Evolutionary conservation across 2,329 filamentous ascomycete genomes (phyloP).

Genomic region (Nothopassalora personata): DNA sequence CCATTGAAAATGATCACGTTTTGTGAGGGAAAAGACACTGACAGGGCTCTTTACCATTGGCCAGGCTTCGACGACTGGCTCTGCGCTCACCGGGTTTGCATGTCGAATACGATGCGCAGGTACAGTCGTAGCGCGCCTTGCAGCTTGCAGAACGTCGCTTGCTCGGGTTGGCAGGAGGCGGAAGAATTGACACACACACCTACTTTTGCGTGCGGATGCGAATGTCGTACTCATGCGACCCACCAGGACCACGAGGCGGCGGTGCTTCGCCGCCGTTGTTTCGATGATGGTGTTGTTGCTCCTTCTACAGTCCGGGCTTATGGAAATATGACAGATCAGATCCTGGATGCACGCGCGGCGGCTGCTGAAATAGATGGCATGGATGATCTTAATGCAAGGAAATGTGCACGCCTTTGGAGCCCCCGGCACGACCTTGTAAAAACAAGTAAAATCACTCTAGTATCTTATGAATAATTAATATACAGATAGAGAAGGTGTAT

Average conservation of each 20-base stretch:
- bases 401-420: no score
- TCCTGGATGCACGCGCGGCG: background rate
- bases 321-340: slow-evolving; percentile 1
- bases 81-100: slow-evolving; percentile 2
- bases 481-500: no score
- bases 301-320: background rate
- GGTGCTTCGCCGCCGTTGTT: background rate
- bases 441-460: no score
- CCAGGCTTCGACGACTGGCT: slow-evolving; percentile 1
- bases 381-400: no score
- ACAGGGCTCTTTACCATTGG: slow-evolving; percentile 9
- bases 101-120: slow-evolving; percentile 12
- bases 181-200: background rate
- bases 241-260: background rate
- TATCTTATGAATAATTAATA: no score
- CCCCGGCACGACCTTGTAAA: no score
- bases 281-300: background rate
- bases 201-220: background rate
- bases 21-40: background rate
- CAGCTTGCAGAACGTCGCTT: background rate
- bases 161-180: background rate
- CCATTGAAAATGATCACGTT: slow-evolving; percentile 1
- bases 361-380: background rate
- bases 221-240: background rate
- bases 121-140: slow-evolving; percentile 7